phyloP scores from a whole-genome alignment of 495 filamentous ascomycete species.

The Neurospora discreta region DNA sequence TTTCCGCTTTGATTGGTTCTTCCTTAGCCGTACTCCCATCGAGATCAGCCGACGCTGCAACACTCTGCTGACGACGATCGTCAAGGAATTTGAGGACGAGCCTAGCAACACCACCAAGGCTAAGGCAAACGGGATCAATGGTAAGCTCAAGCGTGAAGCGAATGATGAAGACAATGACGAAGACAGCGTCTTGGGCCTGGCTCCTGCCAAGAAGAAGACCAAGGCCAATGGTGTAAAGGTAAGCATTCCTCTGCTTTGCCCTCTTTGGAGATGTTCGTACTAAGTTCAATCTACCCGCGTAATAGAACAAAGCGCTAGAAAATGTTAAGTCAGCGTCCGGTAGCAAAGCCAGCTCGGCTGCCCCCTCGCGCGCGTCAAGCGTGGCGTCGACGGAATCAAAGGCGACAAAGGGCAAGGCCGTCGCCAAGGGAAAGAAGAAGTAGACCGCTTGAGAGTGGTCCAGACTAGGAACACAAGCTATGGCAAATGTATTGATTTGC shows the following conservation, averaged over 20 bases:
- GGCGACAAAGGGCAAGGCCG: conserved; percentile 30
- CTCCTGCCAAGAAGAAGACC: conserved; percentile 83
- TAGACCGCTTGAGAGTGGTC: conserved; percentile 7
- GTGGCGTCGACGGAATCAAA: conserved; percentile 38
- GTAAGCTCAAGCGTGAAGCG: conserved; percentile 63
- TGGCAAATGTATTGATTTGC: neutral
- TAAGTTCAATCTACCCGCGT: neutral
- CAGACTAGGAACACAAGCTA: neutral
- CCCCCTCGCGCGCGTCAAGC: conserved; percentile 42
- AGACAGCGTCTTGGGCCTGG: conserved; percentile 56
- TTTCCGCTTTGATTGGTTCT: conserved; percentile 99
- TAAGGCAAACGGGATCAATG: conserved; percentile 51
- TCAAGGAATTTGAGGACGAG: conserved; percentile 76
- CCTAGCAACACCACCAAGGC: conserved; percentile 18
- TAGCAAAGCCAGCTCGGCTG: conserved; percentile 45
- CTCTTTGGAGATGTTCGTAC: neutral
- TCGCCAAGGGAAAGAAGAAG: conserved; percentile 44
- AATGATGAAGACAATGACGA: conserved; percentile 78
- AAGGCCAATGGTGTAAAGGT: conserved; percentile 67
- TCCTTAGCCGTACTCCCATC: conserved; percentile 83
- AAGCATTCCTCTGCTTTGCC: conserved; percentile 6
- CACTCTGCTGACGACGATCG: conserved; percentile 85
- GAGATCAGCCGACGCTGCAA: conserved; percentile 89
- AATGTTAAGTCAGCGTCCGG: conserved; percentile 44
- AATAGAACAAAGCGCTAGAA: conserved; percentile 52